Base-by-base conservation (phyloP, 2,329 filamentous ascomycete species). In the Trichoderma lentiforme region DNA sequence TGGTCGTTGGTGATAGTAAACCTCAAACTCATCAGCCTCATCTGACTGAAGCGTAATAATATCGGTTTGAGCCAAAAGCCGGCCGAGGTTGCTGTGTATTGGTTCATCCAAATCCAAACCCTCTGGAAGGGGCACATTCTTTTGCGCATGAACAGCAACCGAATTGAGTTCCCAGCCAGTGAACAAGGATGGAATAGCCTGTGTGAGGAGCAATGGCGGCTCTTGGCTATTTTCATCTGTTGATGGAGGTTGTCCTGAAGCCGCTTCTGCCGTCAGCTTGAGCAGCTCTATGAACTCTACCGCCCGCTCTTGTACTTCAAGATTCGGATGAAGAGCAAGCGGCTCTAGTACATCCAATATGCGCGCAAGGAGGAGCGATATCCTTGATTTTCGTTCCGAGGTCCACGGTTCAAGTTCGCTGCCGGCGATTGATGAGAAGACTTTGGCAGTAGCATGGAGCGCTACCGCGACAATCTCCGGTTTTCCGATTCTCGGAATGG, bases 231-330 rank as follows among this genome's bases (percentile, higher is more conserved):
- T 74, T 2, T 85, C 82, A 36, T 87, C 86, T 0, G 84, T 86
- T 1, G 86, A 87, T 15, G 88, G 83, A 12, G 88, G 86, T 73
- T 95, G 92, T 1, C 86, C 90, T 9, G 90, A 87, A 3, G 89
- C 89, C 15, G 95, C 94, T 82, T 99, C 96, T 1, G 91, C 90
- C 2, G 93, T 94, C 58, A 99, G 86, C 72, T 94, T 94, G 77
- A 98, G 89, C 14, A 98, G 86, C 79, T 99, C 96, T 0, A 94
- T 87, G 76, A 97, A 97, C 79, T 98, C 95, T 1, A 98, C 95
- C 3, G 95, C 92, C 71, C 96, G 90, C 81, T 98, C 96, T 82
- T 99, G 96, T 4, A 99, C 94, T 79, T 99, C 96, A 1, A 99
- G 86, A 76, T 91, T 93, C 0, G 95, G 95, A 79, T 98, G 94